Evolutionary conservation across 2,329 filamentous ascomycete genomes (phyloP), one percentile per base, ranked within the genome.

Genomic region (Clarireedia hainanense): DNA sequence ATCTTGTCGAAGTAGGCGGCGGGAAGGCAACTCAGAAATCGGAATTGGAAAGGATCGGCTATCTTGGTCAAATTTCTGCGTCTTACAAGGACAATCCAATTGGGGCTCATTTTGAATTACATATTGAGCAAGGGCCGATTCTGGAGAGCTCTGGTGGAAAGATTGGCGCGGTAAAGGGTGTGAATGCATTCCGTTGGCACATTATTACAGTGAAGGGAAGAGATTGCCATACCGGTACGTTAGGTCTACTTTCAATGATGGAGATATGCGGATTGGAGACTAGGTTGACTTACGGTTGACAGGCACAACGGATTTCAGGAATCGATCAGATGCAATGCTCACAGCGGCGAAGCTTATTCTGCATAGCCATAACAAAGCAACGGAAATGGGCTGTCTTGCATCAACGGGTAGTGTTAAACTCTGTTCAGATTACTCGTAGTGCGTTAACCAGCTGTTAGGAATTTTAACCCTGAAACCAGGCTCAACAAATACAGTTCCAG

Each of bases 121-220:
- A 94, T 66, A 92, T 92, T 52, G 89, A 95, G 68, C 90, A 95
- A 68, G 88, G 88, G 0, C 88, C 88, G 0, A 80, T 89, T 36
- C 76, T 95, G 1, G 84, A 91, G 64, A 76, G 76, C 15, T 75
- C 79, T 27, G 72, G 76, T 26, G 77, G 83, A 61, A 83, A 83
- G 53, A 78, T 92, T 51, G 84, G 85, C 23, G 78, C 88, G 6
- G 88, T 91, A 4, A 78, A 80, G 34, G 86, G 86, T 2, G 86
- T 88, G 1, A 87, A 91, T 67, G 85, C 84, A 5, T 90, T 88
- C 69, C 80, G 82, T 57, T 91, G 88, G 88, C 84, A 83, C 68
- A 85, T 80, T 0, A 69, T 91, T 39, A 80, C 79, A 5, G 77
- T 91, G 2, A 74, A 74, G 9, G 87, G 88, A 1, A 74, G 80